Base-by-base conservation (phyloP, 2,329 filamentous ascomycete genomes). In the Aspergillus pseudoterreus region DNA sequence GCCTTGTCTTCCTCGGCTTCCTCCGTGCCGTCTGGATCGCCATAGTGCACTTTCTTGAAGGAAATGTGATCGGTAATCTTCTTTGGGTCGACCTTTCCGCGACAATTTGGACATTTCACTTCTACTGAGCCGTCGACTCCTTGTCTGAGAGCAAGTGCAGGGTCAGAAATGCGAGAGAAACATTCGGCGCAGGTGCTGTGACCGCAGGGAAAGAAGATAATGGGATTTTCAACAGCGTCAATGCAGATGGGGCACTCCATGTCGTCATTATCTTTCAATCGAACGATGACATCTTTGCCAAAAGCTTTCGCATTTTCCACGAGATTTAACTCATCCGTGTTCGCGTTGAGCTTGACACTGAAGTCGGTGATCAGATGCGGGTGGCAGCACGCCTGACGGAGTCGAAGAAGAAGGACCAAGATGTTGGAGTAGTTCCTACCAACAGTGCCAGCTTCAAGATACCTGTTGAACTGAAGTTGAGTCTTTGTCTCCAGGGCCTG, bases 231-330 rank as follows among this genome's bases (percentile, higher is more conserved):
- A 6, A 86, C 82, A 2, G 78, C 84, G 62, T 96, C 91, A 52
- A 88, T 85, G 67, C 91, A 96, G 17, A 94, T 84, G 0, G 88
- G 88, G 63, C 91, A 95, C 65, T 92, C 86, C 45, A 92, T 89
- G 2, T 77, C 80, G 1, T 83, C 77, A 5, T 75, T 71, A 11
- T 75, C 71, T 56, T 76, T 87, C 64, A 94, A 79, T 6, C 89
- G 82, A n/a, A 75, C 64, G 15, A 95, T 77, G 11, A 90, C 87
- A 2, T 82, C 75, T 0, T 69, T 59, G 5, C 75, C 68, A 10
- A 96, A 74, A 17, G 75, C 66, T 60, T 81, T 80, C 1, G 90
- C 88, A 17, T 89, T 77, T 2, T 78, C 76, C 12, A 83, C 63
- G 65, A 89, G 80, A 24, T 84, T 77, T 5, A 81, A 73, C 45